These are phyloP conservation scores for Rutstroemia sp. DNA, from an alignment of 2,329 filamentous ascomycete genomes.

Conservation along the genomic window DNA sequence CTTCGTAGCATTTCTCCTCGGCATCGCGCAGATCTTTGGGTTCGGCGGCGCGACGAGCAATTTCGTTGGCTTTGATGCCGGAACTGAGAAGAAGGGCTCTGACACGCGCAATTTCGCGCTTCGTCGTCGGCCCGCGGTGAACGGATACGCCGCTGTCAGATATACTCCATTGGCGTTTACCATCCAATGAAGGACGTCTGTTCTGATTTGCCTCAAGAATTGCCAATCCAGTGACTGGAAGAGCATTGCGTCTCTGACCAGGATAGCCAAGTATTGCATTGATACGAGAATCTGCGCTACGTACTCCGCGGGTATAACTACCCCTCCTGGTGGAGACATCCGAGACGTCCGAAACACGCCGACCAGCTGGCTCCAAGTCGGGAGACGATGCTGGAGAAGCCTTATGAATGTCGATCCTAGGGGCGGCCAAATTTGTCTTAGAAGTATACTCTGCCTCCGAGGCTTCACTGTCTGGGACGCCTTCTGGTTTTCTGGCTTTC, in stretches of 20 bases:
- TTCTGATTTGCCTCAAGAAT: slow-evolving; percentile 30
- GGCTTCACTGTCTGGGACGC: slow-evolving; percentile 21
- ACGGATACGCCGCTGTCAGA: slow-evolving; percentile 35
- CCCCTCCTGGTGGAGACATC: slow-evolving; percentile 21
- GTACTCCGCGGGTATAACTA: slow-evolving; percentile 19
- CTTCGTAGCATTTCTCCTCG: slow-evolving; percentile 15
- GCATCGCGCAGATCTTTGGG: slow-evolving; percentile 18
- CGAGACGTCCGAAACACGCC: slow-evolving; percentile 23
- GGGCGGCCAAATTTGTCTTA: slow-evolving; percentile 39
- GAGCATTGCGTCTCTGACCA: slow-evolving; percentile 28
- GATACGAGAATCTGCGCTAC: slow-evolving; percentile 26
- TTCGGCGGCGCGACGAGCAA: slow-evolving; percentile 52
- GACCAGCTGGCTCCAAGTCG: slow-evolving; percentile 8
- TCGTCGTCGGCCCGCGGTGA: slow-evolving; percentile 42
- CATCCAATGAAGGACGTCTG: slow-evolving; percentile 17
- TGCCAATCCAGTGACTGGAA: slow-evolving; percentile 40
- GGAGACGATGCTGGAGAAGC: slow-evolving; percentile 28
- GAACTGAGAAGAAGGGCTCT: slow-evolving; percentile 71
- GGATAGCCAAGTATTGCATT: slow-evolving; percentile 30
- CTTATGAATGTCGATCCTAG: slow-evolving; percentile 39
- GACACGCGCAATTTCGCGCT: slow-evolving; percentile 73
- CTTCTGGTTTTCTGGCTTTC: slow-evolving; percentile 20
- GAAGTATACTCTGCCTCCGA: slow-evolving; percentile 33
- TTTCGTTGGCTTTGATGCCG: slow-evolving; percentile 84
- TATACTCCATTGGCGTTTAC: slow-evolving; percentile 43